Evolutionary conservation across 768 basidiomycete genomes (phyloP).

Genomic region (Leccinum incarnatum): DNA sequence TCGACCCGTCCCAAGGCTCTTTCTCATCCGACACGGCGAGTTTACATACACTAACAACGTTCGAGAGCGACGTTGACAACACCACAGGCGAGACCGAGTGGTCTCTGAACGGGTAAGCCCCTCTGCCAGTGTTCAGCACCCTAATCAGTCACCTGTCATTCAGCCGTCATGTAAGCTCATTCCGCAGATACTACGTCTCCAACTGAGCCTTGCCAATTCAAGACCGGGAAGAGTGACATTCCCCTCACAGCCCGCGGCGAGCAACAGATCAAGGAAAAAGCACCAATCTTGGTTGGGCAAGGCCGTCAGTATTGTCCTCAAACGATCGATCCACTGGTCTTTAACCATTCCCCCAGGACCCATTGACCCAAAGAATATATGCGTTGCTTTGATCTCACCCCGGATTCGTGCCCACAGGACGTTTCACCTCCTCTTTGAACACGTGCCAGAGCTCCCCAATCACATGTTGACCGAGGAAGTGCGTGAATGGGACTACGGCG

Average conservation of each 20-base stretch:
- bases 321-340: not conserved
- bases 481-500: conserved; percentile 90
- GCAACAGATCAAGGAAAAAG: conserved; percentile 63
- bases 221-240: conserved; percentile 90
- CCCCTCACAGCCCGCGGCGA: conserved; percentile 79
- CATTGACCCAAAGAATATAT: conserved; percentile 77
- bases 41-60: not conserved
- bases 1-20: conserved; percentile 68
- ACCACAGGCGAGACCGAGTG: conserved; percentile 86
- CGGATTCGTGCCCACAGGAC: conserved; percentile 82
- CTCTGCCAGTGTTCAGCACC: not conserved
- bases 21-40: conserved; percentile 77
- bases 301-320: conserved; percentile 54
- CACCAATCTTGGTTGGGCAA: conserved; percentile 65
- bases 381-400: conserved; percentile 81
- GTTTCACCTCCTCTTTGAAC: conserved; percentile 74
- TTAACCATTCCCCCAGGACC: conserved; percentile 42
- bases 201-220: conserved; percentile 3
- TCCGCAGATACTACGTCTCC: not conserved
- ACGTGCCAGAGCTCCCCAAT: conserved; percentile 43
- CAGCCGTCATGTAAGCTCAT: conserved; percentile 59
- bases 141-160: not conserved
- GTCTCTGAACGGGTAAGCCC: conserved; percentile 75
- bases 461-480: conserved; percentile 63
- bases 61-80: conserved; percentile 3